Evolutionary conservation across 202 grass and related monocot species (phyloP).

Genomic region (Brachypodium distachyon): DNA sequence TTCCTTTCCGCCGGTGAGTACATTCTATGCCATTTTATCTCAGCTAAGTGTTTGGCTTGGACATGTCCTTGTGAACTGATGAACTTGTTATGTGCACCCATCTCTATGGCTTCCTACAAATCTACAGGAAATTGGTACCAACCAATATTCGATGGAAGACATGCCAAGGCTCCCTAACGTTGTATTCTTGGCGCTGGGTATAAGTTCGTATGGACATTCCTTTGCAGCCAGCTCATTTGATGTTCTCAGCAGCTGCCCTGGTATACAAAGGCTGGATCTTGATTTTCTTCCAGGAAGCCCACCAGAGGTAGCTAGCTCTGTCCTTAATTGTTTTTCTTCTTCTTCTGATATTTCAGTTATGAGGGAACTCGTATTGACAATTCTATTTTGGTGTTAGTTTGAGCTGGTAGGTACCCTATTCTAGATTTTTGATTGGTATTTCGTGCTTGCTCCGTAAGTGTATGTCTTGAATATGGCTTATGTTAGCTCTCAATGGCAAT

Average conservation of each 20-base stretch:
- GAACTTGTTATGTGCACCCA: not conserved
- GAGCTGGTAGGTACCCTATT: not conserved
- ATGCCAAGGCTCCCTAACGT: not conserved
- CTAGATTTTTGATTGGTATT: not conserved
- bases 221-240: conserved; percentile 5
- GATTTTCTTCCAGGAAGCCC: not conserved
- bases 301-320: not conserved
- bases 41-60: not conserved
- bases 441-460: not conserved
- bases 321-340: not conserved
- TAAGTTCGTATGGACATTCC: not conserved
- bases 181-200: not conserved
- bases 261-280: not conserved
- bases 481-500: not conserved
- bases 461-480: not conserved
- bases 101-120: not conserved
- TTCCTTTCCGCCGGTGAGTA: not conserved
- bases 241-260: not conserved
- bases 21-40: not conserved
- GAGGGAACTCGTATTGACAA: not conserved
- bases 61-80: not conserved
- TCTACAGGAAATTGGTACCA: not conserved
- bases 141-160: not conserved
- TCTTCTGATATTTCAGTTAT: not conserved
- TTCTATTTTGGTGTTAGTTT: too few species aligned